A percentile compares a stretch with the other conserved stretches of the same genome.
Evolutionary conservation across 176 grass and related monocot genomes (phyloP).

Genomic region (Juncus inflexus): DNA sequence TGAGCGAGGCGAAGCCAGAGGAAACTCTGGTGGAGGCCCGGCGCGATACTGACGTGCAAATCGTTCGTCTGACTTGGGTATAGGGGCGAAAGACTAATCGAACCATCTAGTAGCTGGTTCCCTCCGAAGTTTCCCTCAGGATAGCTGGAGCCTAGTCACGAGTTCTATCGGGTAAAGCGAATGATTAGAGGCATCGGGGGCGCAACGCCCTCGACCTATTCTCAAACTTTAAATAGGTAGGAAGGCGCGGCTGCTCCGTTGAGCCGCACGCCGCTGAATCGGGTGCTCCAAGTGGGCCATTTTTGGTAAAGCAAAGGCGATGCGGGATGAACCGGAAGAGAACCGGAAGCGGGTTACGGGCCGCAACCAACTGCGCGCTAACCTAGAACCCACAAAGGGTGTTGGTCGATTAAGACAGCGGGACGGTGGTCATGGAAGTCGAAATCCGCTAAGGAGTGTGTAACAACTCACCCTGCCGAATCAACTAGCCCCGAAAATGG

Average conservation of each 20-base stretch:
- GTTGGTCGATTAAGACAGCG: not conserved
- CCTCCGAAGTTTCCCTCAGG: slow-evolving; percentile 73
- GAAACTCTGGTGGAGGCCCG: slow-evolving; percentile 72
- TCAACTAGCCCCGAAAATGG: slow-evolving; percentile 54
- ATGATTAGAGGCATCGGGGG: slow-evolving; percentile 86
- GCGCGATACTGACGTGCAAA: slow-evolving; percentile 69
- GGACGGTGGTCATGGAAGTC: too few species aligned
- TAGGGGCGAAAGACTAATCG: slow-evolving; percentile 75
- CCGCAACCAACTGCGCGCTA: slow-evolving; percentile 37
- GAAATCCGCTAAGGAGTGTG: too few species aligned
- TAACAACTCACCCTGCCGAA: slow-evolving; percentile 28
- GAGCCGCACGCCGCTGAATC: slow-evolving; percentile 44
- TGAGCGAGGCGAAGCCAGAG: slow-evolving; percentile 48
- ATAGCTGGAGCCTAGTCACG: slow-evolving; percentile 39
- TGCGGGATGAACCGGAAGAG: slow-evolving; percentile 43
- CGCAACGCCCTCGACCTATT: slow-evolving; percentile 73
- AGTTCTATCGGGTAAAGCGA: slow-evolving; percentile 50
- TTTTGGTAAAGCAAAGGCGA: slow-evolving; percentile 47
- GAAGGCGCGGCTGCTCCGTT: slow-evolving; percentile 43
- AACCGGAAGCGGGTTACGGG: slow-evolving; percentile 30
- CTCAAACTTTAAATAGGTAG: slow-evolving; percentile 94
- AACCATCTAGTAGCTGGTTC: slow-evolving; percentile 78
- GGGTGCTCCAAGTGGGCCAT: slow-evolving; percentile 55
- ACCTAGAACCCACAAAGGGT: slow-evolving; percentile 30
- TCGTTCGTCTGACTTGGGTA: slow-evolving; percentile 64